Conservation (phyloP, 1,139 yeast genomes). For the Lizanozyma gosingica region DNA sequence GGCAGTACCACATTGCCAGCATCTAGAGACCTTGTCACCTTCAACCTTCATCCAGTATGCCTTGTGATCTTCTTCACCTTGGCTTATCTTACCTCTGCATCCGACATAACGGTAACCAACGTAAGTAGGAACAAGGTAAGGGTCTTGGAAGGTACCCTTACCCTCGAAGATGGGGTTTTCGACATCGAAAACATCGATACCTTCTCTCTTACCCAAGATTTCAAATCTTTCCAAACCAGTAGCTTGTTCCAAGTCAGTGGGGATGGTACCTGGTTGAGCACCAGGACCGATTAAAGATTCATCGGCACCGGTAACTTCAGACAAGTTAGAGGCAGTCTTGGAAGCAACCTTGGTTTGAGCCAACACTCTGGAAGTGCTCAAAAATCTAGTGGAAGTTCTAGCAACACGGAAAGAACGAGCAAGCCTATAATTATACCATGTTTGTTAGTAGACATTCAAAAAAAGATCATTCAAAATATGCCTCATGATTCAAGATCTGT, state of each 20-base stretch:
- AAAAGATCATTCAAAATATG: too few relatives aligned
- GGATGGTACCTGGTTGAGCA: conserved; percentile 75
- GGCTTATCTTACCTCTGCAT: conserved; percentile 68
- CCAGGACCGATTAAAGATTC: conserved; percentile 80
- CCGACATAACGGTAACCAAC: conserved; percentile 95
- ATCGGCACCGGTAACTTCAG: conserved; percentile 75
- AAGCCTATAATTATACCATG: conserved; percentile 21
- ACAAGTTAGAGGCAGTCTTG: conserved; percentile 59
- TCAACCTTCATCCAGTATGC: conserved; percentile 93
- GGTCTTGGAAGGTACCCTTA: conserved; percentile 74
- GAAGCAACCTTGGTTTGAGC: conserved; percentile 25
- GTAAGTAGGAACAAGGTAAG: conserved; percentile 83
- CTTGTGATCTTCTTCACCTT: conserved; percentile 82
- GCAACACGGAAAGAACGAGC: conserved; percentile 34
- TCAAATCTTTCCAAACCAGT: conserved; percentile 98
- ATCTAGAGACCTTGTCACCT: conserved; percentile 77
- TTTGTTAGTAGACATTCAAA: too few relatives aligned
- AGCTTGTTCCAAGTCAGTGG: conserved; percentile 92
- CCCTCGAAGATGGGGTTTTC: conserved; percentile 84
- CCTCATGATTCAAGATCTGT: too few relatives aligned
- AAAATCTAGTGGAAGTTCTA: conserved; percentile 31
- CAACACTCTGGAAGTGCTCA: conserved; percentile 28
- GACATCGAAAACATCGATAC: conserved; percentile 90
- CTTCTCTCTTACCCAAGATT: conserved; percentile 88
- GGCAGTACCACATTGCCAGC: conserved; percentile 99